Evolutionary conservation across 2,329 filamentous ascomycete genomes (phyloP).

Genomic region (Phoma sp.): DNA sequence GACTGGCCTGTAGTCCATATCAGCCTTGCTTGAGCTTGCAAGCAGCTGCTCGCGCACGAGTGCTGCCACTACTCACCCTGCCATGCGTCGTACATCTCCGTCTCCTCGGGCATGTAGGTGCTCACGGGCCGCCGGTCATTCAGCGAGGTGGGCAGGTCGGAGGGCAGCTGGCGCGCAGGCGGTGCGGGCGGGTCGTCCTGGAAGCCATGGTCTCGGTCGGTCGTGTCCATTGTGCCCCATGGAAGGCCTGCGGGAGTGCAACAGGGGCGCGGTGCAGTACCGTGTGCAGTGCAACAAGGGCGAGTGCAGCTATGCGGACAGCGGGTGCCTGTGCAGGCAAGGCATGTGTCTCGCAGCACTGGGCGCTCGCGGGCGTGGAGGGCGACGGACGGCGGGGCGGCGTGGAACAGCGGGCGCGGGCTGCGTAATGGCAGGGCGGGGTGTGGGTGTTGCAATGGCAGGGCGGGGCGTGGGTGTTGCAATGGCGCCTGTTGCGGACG

Average conservation of each 20-base stretch:
- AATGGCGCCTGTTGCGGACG: neutral
- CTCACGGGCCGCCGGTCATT: constrained; percentile 80
- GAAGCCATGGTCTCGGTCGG: constrained; percentile 45
- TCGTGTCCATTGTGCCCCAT: constrained; percentile 47
- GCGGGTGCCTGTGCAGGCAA: constrained; percentile 11
- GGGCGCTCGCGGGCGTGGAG: too few species aligned
- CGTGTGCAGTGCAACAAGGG: too few species aligned
- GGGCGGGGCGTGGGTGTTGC: neutral
- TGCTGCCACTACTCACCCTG: constrained; percentile 70
- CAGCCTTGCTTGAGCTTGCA: too few species aligned
- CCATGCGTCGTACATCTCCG: constrained; percentile 99
- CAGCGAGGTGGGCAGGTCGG: constrained; percentile 88
- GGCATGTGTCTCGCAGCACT: constrained; percentile 11
- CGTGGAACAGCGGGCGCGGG: constrained; percentile 1
- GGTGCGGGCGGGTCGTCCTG: constrained; percentile 45
- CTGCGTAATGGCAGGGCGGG: neutral
- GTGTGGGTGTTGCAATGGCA: neutral
- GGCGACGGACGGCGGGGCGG: constrained; percentile 6
- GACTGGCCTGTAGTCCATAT: constrained; percentile 74
- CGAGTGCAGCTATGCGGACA: too few species aligned
- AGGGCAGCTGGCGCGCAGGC: constrained; percentile 66
- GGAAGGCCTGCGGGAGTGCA: constrained; percentile 12
- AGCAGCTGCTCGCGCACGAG: too few species aligned
- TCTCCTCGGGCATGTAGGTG: constrained; percentile 74
- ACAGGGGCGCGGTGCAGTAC: neutral